Evolutionary conservation across 495 filamentous ascomycete genomes (phyloP), one percentile per base, ranked within the genome.

Genomic region (Podospora anserina): DNA sequence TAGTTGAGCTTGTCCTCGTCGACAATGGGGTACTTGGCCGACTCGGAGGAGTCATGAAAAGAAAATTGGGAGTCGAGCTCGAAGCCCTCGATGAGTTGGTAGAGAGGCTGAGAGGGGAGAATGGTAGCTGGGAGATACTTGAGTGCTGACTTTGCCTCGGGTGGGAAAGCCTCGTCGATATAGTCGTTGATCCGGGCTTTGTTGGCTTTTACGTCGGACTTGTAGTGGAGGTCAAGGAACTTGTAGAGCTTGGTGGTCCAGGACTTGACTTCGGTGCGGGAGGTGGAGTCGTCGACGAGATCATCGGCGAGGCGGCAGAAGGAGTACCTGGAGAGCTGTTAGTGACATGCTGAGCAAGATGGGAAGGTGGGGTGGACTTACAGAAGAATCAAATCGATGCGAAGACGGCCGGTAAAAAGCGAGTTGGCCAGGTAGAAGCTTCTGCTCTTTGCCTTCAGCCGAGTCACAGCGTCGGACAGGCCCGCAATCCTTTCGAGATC

Each of bases 251-350:
- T 83, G 6, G 67, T 57, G 65, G 88, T 84, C 85, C 84, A 86
- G 28, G 70, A 61, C 39, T 72, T 64, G 27, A 86, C 85, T 69
- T 86, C 84, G 1, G 69, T 71, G 2, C 74, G 64, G 5, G 80
- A 77, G 5, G 64, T 68, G 15, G 87, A 83, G 65, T 88, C 81
- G 68, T 92, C 89, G 16, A 92, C 81, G 3, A 92, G 76, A 65
- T 91, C 88, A 74, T 91, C 89, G 16, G 88, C 88, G 0, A 91
- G 84, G 18, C 89, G 85, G 69, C 88, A 92, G 71, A 90, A 91
- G 0, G 89, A 88, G 75, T 91, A 91, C 27, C 85, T 86, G 30
- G 16, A 27, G 30, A 13, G 9, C n/a, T 39, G 27, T 55, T 64
- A 63, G 15, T 64, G 32, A 66, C 3, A 3, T 27, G 20, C 2